Conservation (phyloP, 345 rosid genomes). For the Citrus unshiu region DNA sequence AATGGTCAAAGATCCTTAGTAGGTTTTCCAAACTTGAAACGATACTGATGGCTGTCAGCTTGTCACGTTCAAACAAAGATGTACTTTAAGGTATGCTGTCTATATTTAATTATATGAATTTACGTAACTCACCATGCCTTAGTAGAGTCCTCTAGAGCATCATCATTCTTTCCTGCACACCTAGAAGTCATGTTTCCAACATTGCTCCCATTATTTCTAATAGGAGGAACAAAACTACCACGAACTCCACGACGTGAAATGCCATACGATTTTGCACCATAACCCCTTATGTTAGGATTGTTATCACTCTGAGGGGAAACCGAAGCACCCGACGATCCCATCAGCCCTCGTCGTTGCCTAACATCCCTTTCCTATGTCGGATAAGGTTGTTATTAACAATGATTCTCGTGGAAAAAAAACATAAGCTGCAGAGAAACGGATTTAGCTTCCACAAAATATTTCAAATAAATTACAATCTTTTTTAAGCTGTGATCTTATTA, state of each 20-base stretch:
- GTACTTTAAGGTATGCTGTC: background rate
- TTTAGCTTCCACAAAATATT: conserved; percentile 3
- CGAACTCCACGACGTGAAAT: conserved; percentile 65
- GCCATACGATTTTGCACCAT: conserved; percentile 61
- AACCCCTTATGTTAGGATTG: conserved; percentile 42
- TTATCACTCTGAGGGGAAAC: conserved; percentile 60
- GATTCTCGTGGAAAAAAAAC: conserved; percentile 3
- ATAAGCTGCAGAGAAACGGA: background rate
- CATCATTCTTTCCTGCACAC: conserved; percentile 69
- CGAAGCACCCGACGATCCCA: conserved; percentile 56
- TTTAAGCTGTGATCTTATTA: background rate
- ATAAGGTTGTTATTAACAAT: conserved; percentile 20
- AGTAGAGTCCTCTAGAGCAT: conserved; percentile 78
- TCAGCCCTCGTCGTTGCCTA: conserved; percentile 58
- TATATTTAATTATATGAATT: conserved; percentile 1
- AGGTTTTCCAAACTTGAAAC: background rate
- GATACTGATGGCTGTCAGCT: no score
- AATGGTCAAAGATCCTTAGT: conserved; percentile 11
- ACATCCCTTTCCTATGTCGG: conserved; percentile 76
- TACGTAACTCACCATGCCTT: conserved; percentile 61
- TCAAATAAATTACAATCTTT: background rate
- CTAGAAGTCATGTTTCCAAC: conserved; percentile 66
- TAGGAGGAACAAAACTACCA: conserved; percentile 86
- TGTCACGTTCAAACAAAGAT: background rate
- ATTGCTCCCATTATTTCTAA: conserved; percentile 64